These are phyloP conservation scores for Deuterostichococcus epilithicus DNA, from an alignment of 139 green algal species.

Conservation along the genomic window DNA sequence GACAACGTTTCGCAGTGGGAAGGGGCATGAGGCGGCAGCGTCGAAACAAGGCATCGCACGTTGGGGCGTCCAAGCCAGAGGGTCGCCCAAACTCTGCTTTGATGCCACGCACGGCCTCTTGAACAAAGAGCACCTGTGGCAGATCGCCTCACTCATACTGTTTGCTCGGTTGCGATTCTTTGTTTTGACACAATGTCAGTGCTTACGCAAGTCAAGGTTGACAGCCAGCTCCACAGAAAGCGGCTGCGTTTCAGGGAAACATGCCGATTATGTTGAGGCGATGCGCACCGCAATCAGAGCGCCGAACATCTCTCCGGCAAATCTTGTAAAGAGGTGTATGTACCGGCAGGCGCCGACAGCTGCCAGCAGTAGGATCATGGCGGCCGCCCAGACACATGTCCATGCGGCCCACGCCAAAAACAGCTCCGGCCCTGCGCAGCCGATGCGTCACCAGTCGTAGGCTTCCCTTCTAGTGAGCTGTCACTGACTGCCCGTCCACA, in stretches of 20 bases:
- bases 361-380: conserved; percentile 60
- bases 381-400: conserved; percentile 68
- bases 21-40: conserved; percentile 37
- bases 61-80: not conserved
- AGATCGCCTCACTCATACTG: no score
- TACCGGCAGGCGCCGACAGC: conserved; percentile 41
- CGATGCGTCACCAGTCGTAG: no score
- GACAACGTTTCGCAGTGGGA: no score
- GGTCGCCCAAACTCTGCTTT: conserved; percentile 31
- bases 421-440: conserved; percentile 9
- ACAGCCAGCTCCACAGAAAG: no score
- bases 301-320: conserved; percentile 85
- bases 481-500: no score
- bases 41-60: no score
- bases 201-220: no score
- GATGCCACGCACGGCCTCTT: conserved; percentile 70
- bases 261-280: no score
- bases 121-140: conserved; percentile 73
- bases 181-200: no score
- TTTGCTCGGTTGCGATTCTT: no score
- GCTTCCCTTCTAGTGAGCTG: no score
- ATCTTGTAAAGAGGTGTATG: conserved; percentile 68
- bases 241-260: no score
- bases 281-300: conserved; percentile 77
- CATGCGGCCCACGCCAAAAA: conserved; percentile 74